Base-by-base conservation (phyloP, 225 moss, liverwort and hornwort species). In the Polytrichum commune region DNA sequence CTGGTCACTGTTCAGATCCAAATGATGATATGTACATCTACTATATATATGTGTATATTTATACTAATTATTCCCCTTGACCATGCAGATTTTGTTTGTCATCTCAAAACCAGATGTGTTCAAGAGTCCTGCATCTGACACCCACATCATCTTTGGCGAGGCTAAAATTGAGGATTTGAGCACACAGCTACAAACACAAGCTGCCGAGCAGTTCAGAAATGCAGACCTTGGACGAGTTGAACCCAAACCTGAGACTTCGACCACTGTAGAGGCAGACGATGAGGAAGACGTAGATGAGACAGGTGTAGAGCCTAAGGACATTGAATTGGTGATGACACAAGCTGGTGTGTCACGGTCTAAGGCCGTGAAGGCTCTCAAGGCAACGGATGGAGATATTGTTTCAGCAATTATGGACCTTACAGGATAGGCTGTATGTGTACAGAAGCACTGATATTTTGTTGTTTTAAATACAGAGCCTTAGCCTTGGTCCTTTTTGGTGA, bases 161-260 rank as follows among this genome's bases (percentile, higher is more conserved):
- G 91, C 95, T 0, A 93, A 96, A 84, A 96, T 93, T 25, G 90
- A 96, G 77, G 93, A 96, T 74, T 79, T 93, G 84, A 93, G 91
- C 74, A 89, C 93, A 22, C 93, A 93, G 78, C 84, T 96, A 8
- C 93, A 93, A 77, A 88, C 91, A 62, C 91, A 93, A 76, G 95
- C 93, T 68, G 89, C 95, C 3, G 90, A 96, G 82, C 93, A 96
- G 83, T 93, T 93, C 79, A 96, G 93, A 80, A 85, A 88, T 24
- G 89, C 88, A 25, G 90, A 93, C 66, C 53, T 77, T 63, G 88
- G 90, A 9, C 88, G 80, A 8, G 83, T 81, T 18, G 93, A 87
- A 76, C 78, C 88, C 54, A 95, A 91, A 81, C 79, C 88, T 6
- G 83, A 91, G 72, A 77, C 91, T 6, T 91, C 91, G n/a, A 80